Evolutionary conservation across 345 rosid species (phyloP), one percentile per base, ranked within the genome.

Genomic region (Sonneratia alba): DNA sequence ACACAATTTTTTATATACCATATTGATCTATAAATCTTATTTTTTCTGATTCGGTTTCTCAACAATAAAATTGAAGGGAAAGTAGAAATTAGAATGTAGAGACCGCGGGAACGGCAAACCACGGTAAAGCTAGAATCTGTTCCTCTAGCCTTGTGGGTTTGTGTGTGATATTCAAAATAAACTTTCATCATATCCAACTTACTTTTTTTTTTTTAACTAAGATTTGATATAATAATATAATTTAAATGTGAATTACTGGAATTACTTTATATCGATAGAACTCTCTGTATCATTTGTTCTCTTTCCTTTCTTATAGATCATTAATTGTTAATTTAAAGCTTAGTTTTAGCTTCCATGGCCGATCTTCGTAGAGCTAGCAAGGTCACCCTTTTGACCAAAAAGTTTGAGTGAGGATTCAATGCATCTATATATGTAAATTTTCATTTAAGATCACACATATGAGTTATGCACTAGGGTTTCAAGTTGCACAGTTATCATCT

Each of bases 301-400:
- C 45, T 9, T 42, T 42, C 45, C 2, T 42, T 3, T 9, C 45
- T 3, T 42, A 42, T 27, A 27, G 32, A 27, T 27, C 32, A 27
- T 27, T 27, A 27, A 27, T 27, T 27, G 32, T 0, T 27, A 27
- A 27, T 27, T 27, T 59, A 62, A 62, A 27, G 66, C 66, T 62
- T 62, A 37, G 3, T 24, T 62, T 62, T 62, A 12, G 66, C 66
- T 62, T 27, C 18, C 36, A 53, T 10, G 19, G 6, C 34, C 8
- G 32, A 6, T 32, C 7, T 13, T 32, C 66, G 27, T 13, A 32
- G 66, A 62, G 37, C 37, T 62, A 37, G 11, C 32, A 27, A 62
- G 38, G 38, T 62, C 66, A 62, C 66, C 65, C 65, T 61, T 61
- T 61, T 61, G 65, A 61, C 65, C 36, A 7, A 61, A 61, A 27